These are phyloP conservation scores for Chenopodium album DNA, from an alignment of 148 eudicot genomes.

Conservation along the genomic window DNA sequence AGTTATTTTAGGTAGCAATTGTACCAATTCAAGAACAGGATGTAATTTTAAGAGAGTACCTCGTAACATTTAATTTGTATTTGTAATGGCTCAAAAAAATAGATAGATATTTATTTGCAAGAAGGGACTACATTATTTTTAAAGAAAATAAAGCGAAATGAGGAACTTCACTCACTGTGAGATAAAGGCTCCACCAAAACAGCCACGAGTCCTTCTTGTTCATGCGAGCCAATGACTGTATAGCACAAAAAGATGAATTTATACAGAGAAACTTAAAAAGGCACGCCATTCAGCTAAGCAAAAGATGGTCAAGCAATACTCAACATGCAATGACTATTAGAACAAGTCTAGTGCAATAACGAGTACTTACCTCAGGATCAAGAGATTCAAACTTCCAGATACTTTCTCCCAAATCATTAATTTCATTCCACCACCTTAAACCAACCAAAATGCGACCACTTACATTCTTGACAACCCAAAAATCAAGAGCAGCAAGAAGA, in stretches of 20 bases:
- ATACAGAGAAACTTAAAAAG: slow-evolving; percentile 1
- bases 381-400: slow-evolving; percentile 98
- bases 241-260: slow-evolving; percentile 10
- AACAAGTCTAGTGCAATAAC: neutral
- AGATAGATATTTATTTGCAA: neutral
- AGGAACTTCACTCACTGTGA: slow-evolving; percentile 54
- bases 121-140: neutral
- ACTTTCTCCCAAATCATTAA: slow-evolving; percentile 82
- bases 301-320: neutral
- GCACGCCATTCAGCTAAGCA: neutral
- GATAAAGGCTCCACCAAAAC: slow-evolving; percentile 97
- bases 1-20: too few relatives aligned
- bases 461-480: slow-evolving; percentile 99
- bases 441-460: slow-evolving; percentile 97
- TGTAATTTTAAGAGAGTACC: neutral
- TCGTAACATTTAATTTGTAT: neutral
- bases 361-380: slow-evolving; percentile 83
- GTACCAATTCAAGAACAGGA: neutral
- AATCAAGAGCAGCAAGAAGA: slow-evolving; percentile 87
- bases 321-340: neutral
- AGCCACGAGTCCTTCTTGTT: slow-evolving; percentile 99
- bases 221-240: slow-evolving; percentile 91
- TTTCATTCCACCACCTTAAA: slow-evolving; percentile 99
- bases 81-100: neutral
- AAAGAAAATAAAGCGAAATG: neutral